Evolutionary conservation across 2,329 filamentous ascomycete genomes (phyloP).

Genomic region (Cyphellophora europaea): DNA sequence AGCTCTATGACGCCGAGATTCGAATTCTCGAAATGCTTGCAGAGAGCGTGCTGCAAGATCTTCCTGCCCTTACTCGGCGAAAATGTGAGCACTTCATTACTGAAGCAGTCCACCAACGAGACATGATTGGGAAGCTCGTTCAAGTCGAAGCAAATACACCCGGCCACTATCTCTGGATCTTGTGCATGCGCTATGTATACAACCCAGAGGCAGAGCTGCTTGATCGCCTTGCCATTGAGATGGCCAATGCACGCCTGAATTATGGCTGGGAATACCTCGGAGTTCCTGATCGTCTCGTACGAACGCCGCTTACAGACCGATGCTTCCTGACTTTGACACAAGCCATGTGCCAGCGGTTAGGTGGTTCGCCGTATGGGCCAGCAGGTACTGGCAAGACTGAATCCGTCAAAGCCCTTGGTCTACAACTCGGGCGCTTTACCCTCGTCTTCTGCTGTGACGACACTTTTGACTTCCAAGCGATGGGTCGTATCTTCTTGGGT

Average conservation of each 20-base stretch:
- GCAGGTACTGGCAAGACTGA: slow-evolving; percentile 98
- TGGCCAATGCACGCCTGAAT: slow-evolving; percentile 90
- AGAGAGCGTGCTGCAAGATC: slow-evolving; percentile 77
- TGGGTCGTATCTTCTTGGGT: slow-evolving; percentile 98
- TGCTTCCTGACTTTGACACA: slow-evolving; percentile 98
- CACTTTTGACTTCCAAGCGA: slow-evolving; percentile 98
- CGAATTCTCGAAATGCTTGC: slow-evolving; percentile 78
- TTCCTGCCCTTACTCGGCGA: slow-evolving; percentile 78
- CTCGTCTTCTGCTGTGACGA: slow-evolving; percentile 99
- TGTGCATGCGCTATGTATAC: slow-evolving; percentile 97
- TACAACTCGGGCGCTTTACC: slow-evolving; percentile 94
- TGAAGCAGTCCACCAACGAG: slow-evolving; percentile 95
- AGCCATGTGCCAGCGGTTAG: slow-evolving; percentile 85
- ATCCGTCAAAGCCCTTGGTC: slow-evolving; percentile 93
- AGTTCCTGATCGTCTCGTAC: slow-evolving; percentile 88
- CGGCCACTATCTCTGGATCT: slow-evolving; percentile 81
- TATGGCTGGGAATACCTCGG: slow-evolving; percentile 98
- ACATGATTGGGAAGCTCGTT: slow-evolving; percentile 80
- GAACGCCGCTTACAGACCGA: slow-evolving; percentile 92
- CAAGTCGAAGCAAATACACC: slow-evolving; percentile 63
- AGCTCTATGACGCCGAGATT: slow-evolving; percentile 72
- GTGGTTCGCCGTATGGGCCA: slow-evolving; percentile 93
- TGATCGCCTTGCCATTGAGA: slow-evolving; percentile 78
- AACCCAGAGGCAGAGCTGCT: slow-evolving; percentile 68
- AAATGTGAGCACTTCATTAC: slow-evolving; percentile 99